Percentiles rank a stretch among this genome's conserved stretches.
phyloP scores from a whole-genome alignment of 2,329 filamentous ascomycete genomes.

The Aspergillus awamori region DNA sequence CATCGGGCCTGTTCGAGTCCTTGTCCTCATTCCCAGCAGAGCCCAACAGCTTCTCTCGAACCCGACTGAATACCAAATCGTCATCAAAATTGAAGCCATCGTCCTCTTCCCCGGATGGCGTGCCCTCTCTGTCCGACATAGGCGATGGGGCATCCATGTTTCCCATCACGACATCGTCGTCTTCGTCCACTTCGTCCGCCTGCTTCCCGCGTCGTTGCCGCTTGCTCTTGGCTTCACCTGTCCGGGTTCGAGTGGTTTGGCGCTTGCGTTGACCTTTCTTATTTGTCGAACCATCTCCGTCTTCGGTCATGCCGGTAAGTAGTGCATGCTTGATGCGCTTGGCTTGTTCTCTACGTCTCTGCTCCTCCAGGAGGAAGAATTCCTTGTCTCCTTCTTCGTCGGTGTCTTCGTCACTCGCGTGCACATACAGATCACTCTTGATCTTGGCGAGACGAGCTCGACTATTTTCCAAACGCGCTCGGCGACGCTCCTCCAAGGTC shows the following conservation, averaged over 20 bases:
- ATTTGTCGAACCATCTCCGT: conserved; percentile 29
- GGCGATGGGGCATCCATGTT: conserved; percentile 24
- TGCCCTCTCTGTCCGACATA: conserved; percentile 20
- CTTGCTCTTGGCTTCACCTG: conserved; percentile 28
- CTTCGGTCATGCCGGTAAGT: conserved; percentile 41
- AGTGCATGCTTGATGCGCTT: conserved; percentile 54
- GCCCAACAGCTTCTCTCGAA: conserved; percentile 23
- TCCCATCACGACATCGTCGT: conserved; percentile 38
- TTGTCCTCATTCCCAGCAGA: conserved; percentile 6
- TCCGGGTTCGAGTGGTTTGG: conserved; percentile 31
- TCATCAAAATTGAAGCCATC: conserved; percentile 40
- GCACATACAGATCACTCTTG: conserved; percentile 82
- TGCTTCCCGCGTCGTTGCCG: conserved; percentile 30
- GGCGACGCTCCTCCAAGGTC: conserved; percentile 60
- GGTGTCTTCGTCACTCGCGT: conserved; percentile 85
- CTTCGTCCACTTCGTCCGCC: conserved; percentile 25
- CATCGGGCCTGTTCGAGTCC: conserved; percentile 8
- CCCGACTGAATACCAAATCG: conserved; percentile 36
- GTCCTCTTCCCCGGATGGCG: conserved; percentile 32
- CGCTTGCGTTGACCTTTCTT: conserved; percentile 35
- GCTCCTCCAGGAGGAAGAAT: conserved; percentile 78
- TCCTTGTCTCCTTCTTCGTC: conserved; percentile 72
- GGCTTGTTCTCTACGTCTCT: conserved; percentile 61
- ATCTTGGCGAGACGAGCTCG: conserved; percentile 76
- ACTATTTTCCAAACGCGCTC: conserved; percentile 66